Evolutionary conservation across 257 asterid genomes (phyloP).

Genomic region (Solanum chiquidenum): DNA sequence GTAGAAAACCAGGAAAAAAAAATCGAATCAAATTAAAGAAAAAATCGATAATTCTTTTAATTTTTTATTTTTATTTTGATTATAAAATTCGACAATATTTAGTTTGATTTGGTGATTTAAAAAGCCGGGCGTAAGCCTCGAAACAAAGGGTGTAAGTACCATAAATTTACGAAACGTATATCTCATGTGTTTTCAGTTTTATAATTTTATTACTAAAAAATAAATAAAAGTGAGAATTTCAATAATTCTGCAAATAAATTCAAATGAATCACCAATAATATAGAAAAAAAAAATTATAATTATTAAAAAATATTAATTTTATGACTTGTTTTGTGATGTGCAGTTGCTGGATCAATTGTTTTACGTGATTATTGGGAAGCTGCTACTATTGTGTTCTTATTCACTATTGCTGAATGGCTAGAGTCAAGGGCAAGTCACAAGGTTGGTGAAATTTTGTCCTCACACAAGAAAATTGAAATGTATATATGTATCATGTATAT

Average conservation of each 20-base stretch:
- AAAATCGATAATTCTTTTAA: background rate
- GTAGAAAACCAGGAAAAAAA: background rate
- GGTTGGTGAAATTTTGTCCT: slow-evolving; percentile 25
- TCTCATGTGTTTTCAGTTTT: too few relatives aligned
- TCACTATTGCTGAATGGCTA: slow-evolving; percentile 76
- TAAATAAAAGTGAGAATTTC: too few relatives aligned
- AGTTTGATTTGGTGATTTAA: background rate
- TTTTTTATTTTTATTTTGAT: background rate
- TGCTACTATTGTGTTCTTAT: slow-evolving; percentile 69
- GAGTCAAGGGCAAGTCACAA: slow-evolving; percentile 79
- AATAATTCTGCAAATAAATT: too few relatives aligned
- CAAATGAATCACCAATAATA: background rate
- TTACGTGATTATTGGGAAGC: slow-evolving; percentile 88
- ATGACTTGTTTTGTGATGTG: background rate
- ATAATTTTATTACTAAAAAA: too few relatives aligned
- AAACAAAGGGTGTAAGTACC: background rate
- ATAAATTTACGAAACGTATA: too few relatives aligned
- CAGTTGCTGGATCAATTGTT: slow-evolving; percentile 76
- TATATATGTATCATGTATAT: background rate
- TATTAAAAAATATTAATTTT: too few relatives aligned
- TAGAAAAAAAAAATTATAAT: too few relatives aligned
- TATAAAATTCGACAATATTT: background rate
- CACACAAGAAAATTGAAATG: background rate
- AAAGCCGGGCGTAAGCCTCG: background rate
- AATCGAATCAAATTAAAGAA: background rate